These are phyloP conservation scores for Alisma plantagoaquatica DNA, from an alignment of 106 monocot species.

Conservation along the genomic window DNA sequence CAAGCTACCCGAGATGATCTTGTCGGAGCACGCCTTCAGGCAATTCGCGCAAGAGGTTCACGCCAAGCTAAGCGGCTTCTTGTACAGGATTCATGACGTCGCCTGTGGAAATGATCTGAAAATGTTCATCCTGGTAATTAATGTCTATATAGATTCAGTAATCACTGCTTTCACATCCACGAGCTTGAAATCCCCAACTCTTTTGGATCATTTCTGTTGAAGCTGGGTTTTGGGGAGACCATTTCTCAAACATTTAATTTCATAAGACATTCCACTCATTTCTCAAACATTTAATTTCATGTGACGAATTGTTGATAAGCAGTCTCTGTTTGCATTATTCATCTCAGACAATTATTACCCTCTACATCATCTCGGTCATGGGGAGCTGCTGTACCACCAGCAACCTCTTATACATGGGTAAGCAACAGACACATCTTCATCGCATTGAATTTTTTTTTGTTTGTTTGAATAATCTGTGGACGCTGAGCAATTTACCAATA, in stretches of 20 bases:
- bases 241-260: too few relatives aligned
- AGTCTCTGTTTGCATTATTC: too few relatives aligned
- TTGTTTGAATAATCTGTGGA: background rate
- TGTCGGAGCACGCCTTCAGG: constrained; percentile 36
- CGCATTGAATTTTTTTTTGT: too few relatives aligned
- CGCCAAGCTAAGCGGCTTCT: constrained; percentile 10
- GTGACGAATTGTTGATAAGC: background rate
- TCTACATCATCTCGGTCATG: constrained; percentile 50
- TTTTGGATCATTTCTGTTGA: background rate
- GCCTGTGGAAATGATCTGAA: constrained; percentile 59
- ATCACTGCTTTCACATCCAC: background rate
- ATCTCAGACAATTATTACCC: constrained; percentile 37
- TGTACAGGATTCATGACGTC: constrained; percentile 33
- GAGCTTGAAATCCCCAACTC: background rate
- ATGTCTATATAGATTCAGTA: background rate
- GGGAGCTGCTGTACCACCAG: constrained; percentile 39
- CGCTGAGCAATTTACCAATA: too few relatives aligned
- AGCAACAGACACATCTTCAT: too few relatives aligned
- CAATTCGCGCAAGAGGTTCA: constrained; percentile 22
- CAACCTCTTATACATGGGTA: constrained; percentile 47
- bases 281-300: background rate
- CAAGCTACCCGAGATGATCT: constrained; percentile 41
- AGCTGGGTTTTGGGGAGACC: background rate
- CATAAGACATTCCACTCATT: background rate
- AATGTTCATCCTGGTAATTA: constrained; percentile 41